Evolutionary conservation across 257 asterid species (phyloP).

Genomic region (Rhazya stricta): DNA sequence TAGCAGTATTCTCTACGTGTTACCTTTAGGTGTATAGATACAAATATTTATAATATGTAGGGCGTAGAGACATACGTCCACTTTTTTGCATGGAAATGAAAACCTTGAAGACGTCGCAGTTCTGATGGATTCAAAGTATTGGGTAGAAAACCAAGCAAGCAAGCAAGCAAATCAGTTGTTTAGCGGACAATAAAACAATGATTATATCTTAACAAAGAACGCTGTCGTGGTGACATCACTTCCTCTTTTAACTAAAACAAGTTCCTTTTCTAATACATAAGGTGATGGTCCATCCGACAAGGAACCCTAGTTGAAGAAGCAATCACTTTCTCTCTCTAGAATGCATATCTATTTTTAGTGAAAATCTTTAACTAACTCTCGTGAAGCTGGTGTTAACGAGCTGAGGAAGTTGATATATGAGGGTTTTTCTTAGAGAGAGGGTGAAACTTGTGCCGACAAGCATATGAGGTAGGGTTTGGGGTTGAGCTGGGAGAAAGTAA

Average conservation of each 20-base stretch:
- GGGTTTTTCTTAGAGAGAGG: neutral
- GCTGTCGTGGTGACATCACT: slow-evolving; percentile 30
- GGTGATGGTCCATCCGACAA: slow-evolving; percentile 44
- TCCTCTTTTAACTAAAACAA: slow-evolving; percentile 29
- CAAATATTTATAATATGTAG: neutral
- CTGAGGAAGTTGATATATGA: neutral
- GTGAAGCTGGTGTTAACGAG: slow-evolving; percentile 26
- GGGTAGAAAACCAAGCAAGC: slow-evolving; percentile 54
- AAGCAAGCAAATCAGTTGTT: slow-evolving; percentile 61
- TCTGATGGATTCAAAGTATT: slow-evolving; percentile 17
- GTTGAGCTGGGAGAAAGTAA: neutral
- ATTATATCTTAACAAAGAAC: slow-evolving; percentile 8
- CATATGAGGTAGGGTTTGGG: neutral
- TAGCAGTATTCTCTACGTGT: neutral
- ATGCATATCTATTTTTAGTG: neutral
- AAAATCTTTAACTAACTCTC: slow-evolving; percentile 35
- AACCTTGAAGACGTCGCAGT: slow-evolving; percentile 1
- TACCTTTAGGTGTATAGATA: neutral
- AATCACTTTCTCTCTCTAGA: slow-evolving; percentile 15
- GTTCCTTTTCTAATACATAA: slow-evolving; percentile 14
- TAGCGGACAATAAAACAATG: slow-evolving; percentile 35
- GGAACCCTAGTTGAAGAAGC: slow-evolving; percentile 44
- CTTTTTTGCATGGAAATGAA: slow-evolving; percentile 23
- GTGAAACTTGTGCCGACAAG: slow-evolving; percentile 27
- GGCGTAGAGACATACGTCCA: neutral